These are phyloP conservation scores for Aspergillus haitiensis DNA, from an alignment of 495 filamentous ascomycete species.

Conservation along the genomic window DNA sequence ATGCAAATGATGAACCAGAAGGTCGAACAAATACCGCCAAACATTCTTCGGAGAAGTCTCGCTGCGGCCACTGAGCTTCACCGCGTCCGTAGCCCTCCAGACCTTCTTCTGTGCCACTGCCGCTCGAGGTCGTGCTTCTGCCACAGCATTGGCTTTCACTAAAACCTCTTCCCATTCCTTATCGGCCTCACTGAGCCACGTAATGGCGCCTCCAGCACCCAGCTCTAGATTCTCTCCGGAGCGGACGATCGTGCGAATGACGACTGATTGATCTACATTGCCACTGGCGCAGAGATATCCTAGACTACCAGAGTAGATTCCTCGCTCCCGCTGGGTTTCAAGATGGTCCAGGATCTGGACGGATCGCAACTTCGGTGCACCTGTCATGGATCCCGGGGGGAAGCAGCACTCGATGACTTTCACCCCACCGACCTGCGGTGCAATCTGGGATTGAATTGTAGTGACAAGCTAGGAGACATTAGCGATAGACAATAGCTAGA, in stretches of 20 bases:
- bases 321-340: slow-evolving; percentile 6
- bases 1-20: slow-evolving; percentile 4
- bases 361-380: slow-evolving; percentile 9
- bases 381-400: slow-evolving; percentile 7
- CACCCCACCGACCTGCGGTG: slow-evolving; percentile 1
- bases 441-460: slow-evolving; percentile 13
- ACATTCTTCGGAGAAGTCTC: background rate
- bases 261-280: slow-evolving; percentile 9
- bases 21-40: background rate
- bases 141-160: slow-evolving; percentile 9
- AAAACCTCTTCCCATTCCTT: slow-evolving; percentile 13
- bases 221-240: slow-evolving; percentile 4
- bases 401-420: slow-evolving; percentile 15
- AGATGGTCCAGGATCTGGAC: slow-evolving; percentile 11
- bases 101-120: background rate
- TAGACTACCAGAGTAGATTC: slow-evolving; percentile 8
- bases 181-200: slow-evolving; percentile 12
- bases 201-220: slow-evolving; percentile 10
- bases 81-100: slow-evolving; percentile 1
- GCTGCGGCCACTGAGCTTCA: background rate
- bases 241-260: slow-evolving; percentile 11
- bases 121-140: background rate
- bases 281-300: slow-evolving; percentile 13
- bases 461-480: slow-evolving; percentile 3
- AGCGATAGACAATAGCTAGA: background rate